Conservation (phyloP, 2,329 filamentous ascomycete species). For the Microdochium paspali region DNA sequence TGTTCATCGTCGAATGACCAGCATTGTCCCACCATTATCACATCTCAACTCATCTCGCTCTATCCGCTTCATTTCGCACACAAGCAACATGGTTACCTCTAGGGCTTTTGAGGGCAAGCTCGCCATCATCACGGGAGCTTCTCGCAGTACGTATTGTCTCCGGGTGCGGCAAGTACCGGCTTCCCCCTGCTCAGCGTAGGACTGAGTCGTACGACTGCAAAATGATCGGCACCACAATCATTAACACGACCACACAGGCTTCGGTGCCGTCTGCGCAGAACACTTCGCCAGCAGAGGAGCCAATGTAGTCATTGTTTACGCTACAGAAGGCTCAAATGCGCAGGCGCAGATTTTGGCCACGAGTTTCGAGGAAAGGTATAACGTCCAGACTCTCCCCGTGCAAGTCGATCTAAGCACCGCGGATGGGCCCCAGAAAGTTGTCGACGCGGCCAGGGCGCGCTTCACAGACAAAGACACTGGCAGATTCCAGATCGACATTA, state of each 20-base stretch:
- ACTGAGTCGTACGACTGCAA: neutral
- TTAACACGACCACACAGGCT: slow-evolving; percentile 29
- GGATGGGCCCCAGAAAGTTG: slow-evolving; percentile 41
- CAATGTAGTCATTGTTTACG: slow-evolving; percentile 51
- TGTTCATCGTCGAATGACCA: neutral
- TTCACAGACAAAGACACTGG: slow-evolving; percentile 32
- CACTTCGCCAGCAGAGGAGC: slow-evolving; percentile 52
- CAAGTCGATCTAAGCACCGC: slow-evolving; percentile 54
- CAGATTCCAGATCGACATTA: slow-evolving; percentile 43
- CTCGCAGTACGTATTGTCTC: slow-evolving; percentile 26
- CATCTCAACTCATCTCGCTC: no score
- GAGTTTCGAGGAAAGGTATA: slow-evolving; percentile 34
- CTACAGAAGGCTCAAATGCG: slow-evolving; percentile 41
- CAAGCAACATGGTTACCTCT: neutral
- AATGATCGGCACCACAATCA: slow-evolving; percentile 1
- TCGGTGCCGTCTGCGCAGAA: slow-evolving; percentile 48
- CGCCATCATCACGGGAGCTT: slow-evolving; percentile 41
- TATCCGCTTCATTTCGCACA: neutral
- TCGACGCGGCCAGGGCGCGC: slow-evolving; percentile 38
- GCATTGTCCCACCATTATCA: neutral
- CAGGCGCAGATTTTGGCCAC: slow-evolving; percentile 35
- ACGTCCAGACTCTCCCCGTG: slow-evolving; percentile 40
- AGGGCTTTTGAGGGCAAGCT: slow-evolving; percentile 30
- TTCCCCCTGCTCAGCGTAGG: no score
- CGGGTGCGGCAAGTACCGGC: neutral